Base-by-base conservation (phyloP, 805 yeast genomes). In the Candida nitratophila region DNA sequence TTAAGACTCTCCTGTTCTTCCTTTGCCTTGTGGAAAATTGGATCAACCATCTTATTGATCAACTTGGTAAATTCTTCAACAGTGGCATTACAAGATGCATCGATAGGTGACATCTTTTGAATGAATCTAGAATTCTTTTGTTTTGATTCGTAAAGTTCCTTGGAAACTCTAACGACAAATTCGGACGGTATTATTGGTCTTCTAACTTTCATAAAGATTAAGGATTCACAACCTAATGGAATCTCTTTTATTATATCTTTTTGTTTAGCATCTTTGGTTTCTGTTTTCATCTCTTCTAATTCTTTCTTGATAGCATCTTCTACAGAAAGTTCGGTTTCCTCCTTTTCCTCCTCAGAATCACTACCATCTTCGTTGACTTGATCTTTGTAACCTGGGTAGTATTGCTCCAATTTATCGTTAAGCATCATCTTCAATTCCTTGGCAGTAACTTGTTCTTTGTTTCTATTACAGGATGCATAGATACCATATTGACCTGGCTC, bases 401-500 rank as follows among this genome's bases (percentile, higher is more conserved):
- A 61, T 47, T 72, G 74, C 43, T 72, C 72, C 14, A 73, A 50
- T 38, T 75, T 72, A 17, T 81, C 87, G 41, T 67, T 64, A 36
- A 89, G 72, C 10, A 87, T 57, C 45, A 68, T 61, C 48, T 76
- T 70, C 52, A 89, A 65, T 59, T 89, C 97, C 49, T 78, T 79
- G n/a, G 83, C 74, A 47, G 95, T 87, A 43, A 75, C 79, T 43
- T 73, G 73, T 60, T 93, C 99, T 47, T 82, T 79, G 33, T 84
- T 83, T 53, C 96, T 73, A 41, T 79, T 77, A 62, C 97, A 91
- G 0, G 98, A 86, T 12, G 89, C 96, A 63, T 86, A 93, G 0
- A 93, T 72, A 0, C 99, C 99, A 33, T 82, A 68, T 44, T 93
- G 85, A 34, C 83, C 83, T 0, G 96, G 96, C 55, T 90, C 96